Evolutionary conservation across 176 grass and related monocot species (phyloP).

Genomic region (Alopecurus myosuroides): DNA sequence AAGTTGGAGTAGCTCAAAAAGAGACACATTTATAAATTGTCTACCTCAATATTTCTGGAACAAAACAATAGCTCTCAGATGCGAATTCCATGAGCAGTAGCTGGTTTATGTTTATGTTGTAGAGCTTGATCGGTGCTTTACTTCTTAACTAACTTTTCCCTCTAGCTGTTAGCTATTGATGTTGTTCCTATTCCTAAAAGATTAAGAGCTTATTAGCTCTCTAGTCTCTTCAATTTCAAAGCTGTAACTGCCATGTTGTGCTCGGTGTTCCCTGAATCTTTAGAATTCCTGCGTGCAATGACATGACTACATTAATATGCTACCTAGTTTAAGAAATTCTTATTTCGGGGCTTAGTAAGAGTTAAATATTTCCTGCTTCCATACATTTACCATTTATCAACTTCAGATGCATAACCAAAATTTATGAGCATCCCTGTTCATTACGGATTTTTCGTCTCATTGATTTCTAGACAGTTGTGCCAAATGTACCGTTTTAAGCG

Average conservation of each 20-base stretch:
- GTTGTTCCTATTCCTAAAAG: slow-evolving; percentile 1
- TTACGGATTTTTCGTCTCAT: neutral
- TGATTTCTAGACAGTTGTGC: neutral
- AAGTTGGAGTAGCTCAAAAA: neutral
- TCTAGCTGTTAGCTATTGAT: neutral
- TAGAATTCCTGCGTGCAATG: neutral
- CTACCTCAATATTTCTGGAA: neutral
- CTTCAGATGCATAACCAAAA: slow-evolving; percentile 5
- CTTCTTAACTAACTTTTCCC: neutral
- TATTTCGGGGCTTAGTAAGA: neutral
- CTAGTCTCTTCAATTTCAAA: neutral
- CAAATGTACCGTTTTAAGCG: slow-evolving; percentile 16
- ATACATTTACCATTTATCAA: neutral
- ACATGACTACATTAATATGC: neutral
- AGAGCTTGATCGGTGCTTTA: neutral
- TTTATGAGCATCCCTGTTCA: neutral
- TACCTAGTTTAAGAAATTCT: neutral
- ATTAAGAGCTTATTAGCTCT: neutral
- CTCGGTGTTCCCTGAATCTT: neutral
- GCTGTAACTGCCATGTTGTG: neutral
- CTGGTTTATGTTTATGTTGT: neutral
- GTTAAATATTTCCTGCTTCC: neutral
- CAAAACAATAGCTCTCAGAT: neutral
- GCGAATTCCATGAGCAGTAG: neutral
- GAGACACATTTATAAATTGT: neutral